Conservation (phyloP, 768 basidiomycete genomes). For the Clathrus columnatus region DNA sequence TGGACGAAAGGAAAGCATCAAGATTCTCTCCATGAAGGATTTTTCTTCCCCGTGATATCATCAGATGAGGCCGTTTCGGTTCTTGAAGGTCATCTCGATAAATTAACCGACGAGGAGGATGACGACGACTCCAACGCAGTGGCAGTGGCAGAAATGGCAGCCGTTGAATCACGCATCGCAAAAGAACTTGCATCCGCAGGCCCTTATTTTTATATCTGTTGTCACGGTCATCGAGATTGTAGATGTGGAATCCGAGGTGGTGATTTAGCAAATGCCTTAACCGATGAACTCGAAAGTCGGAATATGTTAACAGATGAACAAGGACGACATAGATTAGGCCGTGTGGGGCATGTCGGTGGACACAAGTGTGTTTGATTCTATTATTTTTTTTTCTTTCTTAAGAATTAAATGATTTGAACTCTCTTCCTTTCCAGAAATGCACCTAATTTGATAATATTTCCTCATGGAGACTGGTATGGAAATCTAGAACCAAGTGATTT, state of each 20-base stretch:
- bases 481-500: slow-evolving; percentile 49
- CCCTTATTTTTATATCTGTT: slow-evolving; percentile 60
- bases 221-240: slow-evolving; percentile 72
- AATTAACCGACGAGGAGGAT: slow-evolving; percentile 36
- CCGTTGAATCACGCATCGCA: slow-evolving; percentile 18
- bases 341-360: slow-evolving; percentile 75
- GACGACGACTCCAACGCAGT: slow-evolving; percentile 27
- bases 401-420: too few relatives aligned
- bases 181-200: slow-evolving; percentile 4
- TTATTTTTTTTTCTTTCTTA: not conserved
- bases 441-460: slow-evolving; percentile 60
- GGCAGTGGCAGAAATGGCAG: slow-evolving; percentile 25
- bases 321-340: slow-evolving; percentile 38
- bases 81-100: slow-evolving; percentile 28
- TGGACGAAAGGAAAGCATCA: slow-evolving; percentile 16
- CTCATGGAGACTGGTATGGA: slow-evolving; percentile 69
- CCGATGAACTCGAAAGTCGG: slow-evolving; percentile 39
- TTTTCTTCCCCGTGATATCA: too few relatives aligned
- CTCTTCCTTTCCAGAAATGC: slow-evolving; percentile 49
- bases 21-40: too few relatives aligned
- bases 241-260: slow-evolving; percentile 64
- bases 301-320: slow-evolving; percentile 14
- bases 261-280: slow-evolving; percentile 44
- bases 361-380: slow-evolving; percentile 51
- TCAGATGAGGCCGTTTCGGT: slow-evolving; percentile 14